A percentile compares a stretch with the other conserved stretches of the same genome.
phyloP scores from a whole-genome alignment of 2,329 filamentous ascomycete species.

The Claviceps fusiformis region DNA sequence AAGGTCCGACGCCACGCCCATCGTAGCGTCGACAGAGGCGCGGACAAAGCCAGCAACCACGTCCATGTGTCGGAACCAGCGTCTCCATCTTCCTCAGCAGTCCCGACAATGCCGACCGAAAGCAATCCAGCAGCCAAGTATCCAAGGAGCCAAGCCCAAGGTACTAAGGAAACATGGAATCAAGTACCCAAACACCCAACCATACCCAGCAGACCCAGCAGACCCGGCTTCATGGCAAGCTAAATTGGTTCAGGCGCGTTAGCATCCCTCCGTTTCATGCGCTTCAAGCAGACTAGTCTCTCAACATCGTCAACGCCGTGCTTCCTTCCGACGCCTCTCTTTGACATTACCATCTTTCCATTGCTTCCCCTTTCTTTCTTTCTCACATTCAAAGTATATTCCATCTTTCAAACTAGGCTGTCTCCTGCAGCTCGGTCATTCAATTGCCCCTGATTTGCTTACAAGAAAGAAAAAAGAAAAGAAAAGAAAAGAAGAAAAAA shows the following conservation, averaged over 20 bases:
- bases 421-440: neutral
- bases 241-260: neutral
- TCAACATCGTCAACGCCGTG: neutral
- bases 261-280: neutral
- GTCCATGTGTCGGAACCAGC: conserved; percentile 1
- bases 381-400: neutral
- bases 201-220: too few species aligned
- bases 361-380: neutral
- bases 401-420: neutral
- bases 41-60: conserved; percentile 2
- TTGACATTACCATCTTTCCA: neutral
- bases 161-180: too few species aligned
- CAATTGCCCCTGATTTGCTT: neutral
- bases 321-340: neutral
- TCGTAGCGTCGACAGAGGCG: neutral
- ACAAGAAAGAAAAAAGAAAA: too few species aligned
- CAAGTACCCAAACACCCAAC: too few species aligned
- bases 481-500: too few species aligned
- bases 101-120: neutral
- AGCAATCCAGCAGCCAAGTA: neutral
- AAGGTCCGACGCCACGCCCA: neutral
- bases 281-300: neutral
- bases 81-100: neutral
- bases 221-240: neutral
- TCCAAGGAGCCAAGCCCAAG: too few species aligned